phyloP scores from a whole-genome alignment of 805 yeast genomes.

The Metschnikowia koreensis region DNA sequence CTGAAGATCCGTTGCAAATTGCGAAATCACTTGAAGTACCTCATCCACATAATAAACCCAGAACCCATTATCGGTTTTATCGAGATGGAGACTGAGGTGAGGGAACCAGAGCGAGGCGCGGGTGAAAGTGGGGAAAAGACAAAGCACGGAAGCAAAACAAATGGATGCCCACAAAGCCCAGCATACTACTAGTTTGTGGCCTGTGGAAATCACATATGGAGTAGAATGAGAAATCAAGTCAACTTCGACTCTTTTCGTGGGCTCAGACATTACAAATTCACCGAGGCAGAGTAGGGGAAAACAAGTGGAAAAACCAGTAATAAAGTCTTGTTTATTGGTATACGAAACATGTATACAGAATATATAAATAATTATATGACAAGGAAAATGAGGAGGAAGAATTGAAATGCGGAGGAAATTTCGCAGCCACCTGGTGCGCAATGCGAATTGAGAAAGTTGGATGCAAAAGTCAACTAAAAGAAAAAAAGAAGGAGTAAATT shows the following conservation, averaged over 20 bases:
- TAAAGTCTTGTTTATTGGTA: background rate
- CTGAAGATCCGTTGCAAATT: conserved; percentile 43
- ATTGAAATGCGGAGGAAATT: background rate
- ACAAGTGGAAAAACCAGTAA: background rate
- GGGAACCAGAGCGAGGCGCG: conserved; percentile 29
- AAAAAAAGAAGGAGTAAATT: background rate
- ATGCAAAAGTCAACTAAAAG: background rate
- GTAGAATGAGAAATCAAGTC: background rate
- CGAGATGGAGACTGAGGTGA: conserved; percentile 40
- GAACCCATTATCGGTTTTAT: conserved; percentile 32
- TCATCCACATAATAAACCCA: conserved; percentile 37
- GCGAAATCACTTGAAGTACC: conserved; percentile 43
- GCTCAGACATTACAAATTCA: background rate
- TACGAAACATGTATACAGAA: background rate
- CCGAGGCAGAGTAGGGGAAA: background rate
- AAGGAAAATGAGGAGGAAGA: background rate
- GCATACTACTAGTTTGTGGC: conserved; percentile 5
- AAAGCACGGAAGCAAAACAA: conserved; percentile 8
- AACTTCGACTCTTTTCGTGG: background rate
- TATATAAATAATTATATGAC: too few species aligned
- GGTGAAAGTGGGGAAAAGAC: conserved; percentile 11
- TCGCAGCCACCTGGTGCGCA: conserved; percentile 3
- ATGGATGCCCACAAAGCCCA: conserved; percentile 14
- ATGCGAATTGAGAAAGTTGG: background rate
- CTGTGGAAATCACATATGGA: background rate